Evolutionary conservation across 192 early-diverging fungal genomes (phyloP), one percentile per base, ranked within the genome.

Genomic region (Umbelopsis isabellina): DNA sequence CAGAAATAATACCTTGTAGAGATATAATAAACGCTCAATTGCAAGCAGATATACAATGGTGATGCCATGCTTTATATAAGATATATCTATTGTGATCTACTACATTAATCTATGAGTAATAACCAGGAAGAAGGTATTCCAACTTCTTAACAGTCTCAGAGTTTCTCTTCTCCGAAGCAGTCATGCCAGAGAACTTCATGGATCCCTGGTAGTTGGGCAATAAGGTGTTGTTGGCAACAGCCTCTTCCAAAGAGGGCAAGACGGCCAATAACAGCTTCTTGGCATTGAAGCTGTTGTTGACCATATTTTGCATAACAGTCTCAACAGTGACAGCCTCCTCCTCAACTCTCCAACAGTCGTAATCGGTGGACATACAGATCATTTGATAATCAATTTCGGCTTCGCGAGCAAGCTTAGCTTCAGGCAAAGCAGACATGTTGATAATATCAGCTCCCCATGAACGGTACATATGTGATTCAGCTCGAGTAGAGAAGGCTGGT

Each of bases 341-440:
- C 9, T 85, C 80, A 66, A 87, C 84, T 72, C 87, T 87, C 93
- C 93, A 94, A 78, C 90, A 91, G 77, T 99, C 98, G 76, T 98
- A 99, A 86, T 99, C 98, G 37, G 98, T 99, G 37, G 93, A 91
- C 98, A 99, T 99, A 86, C 98, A 99, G 37, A 99, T 87, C 88
- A 98, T 93, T 72, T 97, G 94, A 76, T 99, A 99, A 15, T 92
- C 94, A 76, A 99, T 95, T 84, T 99, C 98, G 47, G 96, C 95
- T 82, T 99, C 98, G 61, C 94, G 84, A 16, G 98, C 98, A 45
- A 99, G 85, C 82, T 99, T 99, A 51, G 97, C 84, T 78, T 99
- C 98, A 30, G 98, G 97, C 55, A 99, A 78, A 37, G 86, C 94
- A 35, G 93, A 92, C 98, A 99, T 99, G 84, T 99, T 99, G 88